phyloP scores from a whole-genome alignment of 148 eudicot genomes.

The Gaultheria prostrata region DNA sequence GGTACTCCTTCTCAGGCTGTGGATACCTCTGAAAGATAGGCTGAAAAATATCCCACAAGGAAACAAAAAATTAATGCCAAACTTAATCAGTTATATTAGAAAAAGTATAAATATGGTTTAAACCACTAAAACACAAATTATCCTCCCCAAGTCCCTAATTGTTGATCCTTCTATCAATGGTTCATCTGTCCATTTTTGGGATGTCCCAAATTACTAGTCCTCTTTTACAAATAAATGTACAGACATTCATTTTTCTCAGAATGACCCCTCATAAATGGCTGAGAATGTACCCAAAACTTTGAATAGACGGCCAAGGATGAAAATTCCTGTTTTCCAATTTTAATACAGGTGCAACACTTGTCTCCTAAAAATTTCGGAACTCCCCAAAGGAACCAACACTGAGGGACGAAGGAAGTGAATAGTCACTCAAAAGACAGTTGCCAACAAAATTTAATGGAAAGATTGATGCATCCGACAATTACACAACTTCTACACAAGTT shows the following conservation, averaged over 20 bases:
- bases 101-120: neutral
- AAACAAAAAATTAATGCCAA: conserved; percentile 4
- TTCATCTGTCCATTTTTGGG: neutral
- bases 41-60: conserved; percentile 37
- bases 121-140: neutral
- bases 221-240: neutral
- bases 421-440: neutral
- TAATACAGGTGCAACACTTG: neutral
- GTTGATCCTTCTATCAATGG: neutral
- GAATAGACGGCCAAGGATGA: neutral
- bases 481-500: neutral
- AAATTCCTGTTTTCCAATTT: neutral
- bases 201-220: neutral
- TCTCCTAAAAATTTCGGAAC: neutral
- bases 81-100: neutral
- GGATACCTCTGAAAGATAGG: conserved; percentile 97
- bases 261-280: conserved; percentile 3
- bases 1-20: conserved; percentile 98
- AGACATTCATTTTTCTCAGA: neutral
- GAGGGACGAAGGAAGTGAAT: neutral
- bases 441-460: neutral
- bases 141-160: neutral
- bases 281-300: neutral
- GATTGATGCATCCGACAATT: neutral
- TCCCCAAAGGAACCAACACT: neutral